A percentile compares a stretch with the other conserved stretches of the same genome.
Evolutionary conservation across 148 eudicot genomes (phyloP).

Genomic region (Polygonum maritimum): DNA sequence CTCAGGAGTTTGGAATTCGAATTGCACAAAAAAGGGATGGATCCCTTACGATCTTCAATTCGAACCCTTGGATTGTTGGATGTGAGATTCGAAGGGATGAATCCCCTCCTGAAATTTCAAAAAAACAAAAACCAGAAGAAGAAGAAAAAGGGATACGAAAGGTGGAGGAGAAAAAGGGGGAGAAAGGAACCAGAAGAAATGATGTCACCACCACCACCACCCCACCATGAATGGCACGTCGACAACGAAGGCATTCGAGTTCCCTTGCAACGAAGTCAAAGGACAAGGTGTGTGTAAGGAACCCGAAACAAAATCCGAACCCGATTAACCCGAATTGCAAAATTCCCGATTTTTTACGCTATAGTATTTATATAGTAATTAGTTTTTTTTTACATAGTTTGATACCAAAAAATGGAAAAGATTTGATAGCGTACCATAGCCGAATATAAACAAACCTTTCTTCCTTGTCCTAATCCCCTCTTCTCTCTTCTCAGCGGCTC

Average conservation of each 20-base stretch:
- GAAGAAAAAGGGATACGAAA: neutral
- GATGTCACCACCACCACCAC: neutral
- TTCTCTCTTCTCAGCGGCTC: too few relatives aligned
- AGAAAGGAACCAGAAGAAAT: neutral
- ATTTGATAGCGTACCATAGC: too few relatives aligned
- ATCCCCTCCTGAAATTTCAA: neutral
- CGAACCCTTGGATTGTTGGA: neutral
- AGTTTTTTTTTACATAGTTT: too few relatives aligned
- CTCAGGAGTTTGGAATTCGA: neutral
- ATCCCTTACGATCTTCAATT: neutral
- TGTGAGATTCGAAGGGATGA: neutral
- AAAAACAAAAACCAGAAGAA: neutral
- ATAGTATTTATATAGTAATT: too few relatives aligned
- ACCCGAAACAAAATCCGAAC: neutral
- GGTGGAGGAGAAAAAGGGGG: neutral
- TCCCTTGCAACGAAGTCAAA: neutral
- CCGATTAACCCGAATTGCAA: neutral
- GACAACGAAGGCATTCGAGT: neutral
- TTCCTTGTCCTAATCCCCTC: too few relatives aligned
- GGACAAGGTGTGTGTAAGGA: neutral
- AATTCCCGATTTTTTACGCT: neutral
- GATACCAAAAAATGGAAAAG: too few relatives aligned
- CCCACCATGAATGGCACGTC: neutral
- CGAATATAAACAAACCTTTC: too few relatives aligned
- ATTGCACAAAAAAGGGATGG: too few relatives aligned